Evolutionary conservation across 345 rosid genomes (phyloP).

Genomic region (Heritiera fomes): DNA sequence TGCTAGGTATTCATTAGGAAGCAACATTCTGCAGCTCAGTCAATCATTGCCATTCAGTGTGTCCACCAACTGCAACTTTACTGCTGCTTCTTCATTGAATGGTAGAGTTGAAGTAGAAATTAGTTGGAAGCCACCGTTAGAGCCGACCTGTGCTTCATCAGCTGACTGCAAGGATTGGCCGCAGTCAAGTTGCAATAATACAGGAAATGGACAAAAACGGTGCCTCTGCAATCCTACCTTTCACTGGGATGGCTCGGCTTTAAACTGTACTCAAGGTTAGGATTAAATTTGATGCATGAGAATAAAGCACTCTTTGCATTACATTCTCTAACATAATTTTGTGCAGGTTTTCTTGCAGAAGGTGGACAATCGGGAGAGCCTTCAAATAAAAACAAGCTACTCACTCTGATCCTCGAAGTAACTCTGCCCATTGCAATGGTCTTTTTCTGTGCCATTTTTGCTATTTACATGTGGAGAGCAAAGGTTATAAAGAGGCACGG

Average conservation of each 20-base stretch:
- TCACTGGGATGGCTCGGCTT: background rate
- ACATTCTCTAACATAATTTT: background rate
- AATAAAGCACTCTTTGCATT: background rate
- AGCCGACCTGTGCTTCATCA: slow-evolving; percentile 17
- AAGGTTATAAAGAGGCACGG: slow-evolving; percentile 23
- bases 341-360: background rate
- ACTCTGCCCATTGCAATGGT: slow-evolving; percentile 4
- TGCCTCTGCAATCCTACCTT: slow-evolving; percentile 18
- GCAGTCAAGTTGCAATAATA: background rate
- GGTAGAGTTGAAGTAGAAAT: slow-evolving; percentile 8
- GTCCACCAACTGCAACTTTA: slow-evolving; percentile 13
- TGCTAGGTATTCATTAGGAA: too few species aligned
- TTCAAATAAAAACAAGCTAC: background rate
- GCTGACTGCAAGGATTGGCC: slow-evolving; percentile 27
- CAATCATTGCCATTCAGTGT: slow-evolving; percentile 7
- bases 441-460: slow-evolving; percentile 14
- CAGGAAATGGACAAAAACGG: background rate
- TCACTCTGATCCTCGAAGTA: slow-evolving; percentile 23
- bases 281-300: background rate
- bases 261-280: slow-evolving; percentile 15
- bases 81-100: background rate
- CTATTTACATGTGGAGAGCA: slow-evolving; percentile 14
- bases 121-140: slow-evolving; percentile 11
- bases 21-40: slow-evolving; percentile 9
- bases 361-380: too few species aligned